phyloP scores from a whole-genome alignment of 2,329 filamentous ascomycete genomes.

The Hortaea werneckii region DNA sequence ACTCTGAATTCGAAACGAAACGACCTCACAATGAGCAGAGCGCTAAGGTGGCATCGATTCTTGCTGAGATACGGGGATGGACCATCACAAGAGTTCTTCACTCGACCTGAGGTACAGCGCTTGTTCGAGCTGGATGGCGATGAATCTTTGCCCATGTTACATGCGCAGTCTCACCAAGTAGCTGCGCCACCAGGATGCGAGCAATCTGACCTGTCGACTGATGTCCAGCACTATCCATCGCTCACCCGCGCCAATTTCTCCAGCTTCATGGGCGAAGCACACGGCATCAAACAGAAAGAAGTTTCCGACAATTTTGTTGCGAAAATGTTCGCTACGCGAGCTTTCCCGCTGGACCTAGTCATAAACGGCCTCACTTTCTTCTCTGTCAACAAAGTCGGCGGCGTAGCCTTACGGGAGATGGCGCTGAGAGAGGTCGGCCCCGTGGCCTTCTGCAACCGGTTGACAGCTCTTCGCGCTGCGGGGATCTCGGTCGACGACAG shows the following conservation, averaged over 20 bases:
- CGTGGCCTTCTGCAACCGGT: slow-evolving; percentile 46
- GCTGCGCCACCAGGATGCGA: too few species aligned
- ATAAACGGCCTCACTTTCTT: slow-evolving; percentile 61
- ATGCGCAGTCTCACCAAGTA: background rate
- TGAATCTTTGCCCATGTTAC: slow-evolving; percentile 13
- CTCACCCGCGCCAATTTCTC: slow-evolving; percentile 19
- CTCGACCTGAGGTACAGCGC: slow-evolving; percentile 20
- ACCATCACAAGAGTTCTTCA: slow-evolving; percentile 26
- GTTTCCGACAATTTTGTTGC: slow-evolving; percentile 61
- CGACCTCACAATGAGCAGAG: too few species aligned
- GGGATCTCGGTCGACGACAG: slow-evolving; percentile 54
- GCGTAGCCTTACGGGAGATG: slow-evolving; percentile 67
- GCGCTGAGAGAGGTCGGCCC: slow-evolving; percentile 53
- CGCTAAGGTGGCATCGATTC: slow-evolving; percentile 21
- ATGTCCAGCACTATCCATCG: background rate
- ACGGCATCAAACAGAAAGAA: slow-evolving; percentile 34
- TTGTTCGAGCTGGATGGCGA: slow-evolving; percentile 15
- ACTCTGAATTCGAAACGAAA: too few species aligned
- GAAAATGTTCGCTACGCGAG: slow-evolving; percentile 69
- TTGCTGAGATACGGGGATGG: slow-evolving; percentile 28
- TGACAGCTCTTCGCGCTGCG: slow-evolving; percentile 50
- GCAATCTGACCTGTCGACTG: too few species aligned
- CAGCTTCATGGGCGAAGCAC: slow-evolving; percentile 28
- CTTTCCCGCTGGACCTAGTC: slow-evolving; percentile 62
- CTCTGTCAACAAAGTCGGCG: slow-evolving; percentile 62